These are phyloP conservation scores for Populus tremula DNA, from an alignment of 345 rosid species.

Conservation along the genomic window DNA sequence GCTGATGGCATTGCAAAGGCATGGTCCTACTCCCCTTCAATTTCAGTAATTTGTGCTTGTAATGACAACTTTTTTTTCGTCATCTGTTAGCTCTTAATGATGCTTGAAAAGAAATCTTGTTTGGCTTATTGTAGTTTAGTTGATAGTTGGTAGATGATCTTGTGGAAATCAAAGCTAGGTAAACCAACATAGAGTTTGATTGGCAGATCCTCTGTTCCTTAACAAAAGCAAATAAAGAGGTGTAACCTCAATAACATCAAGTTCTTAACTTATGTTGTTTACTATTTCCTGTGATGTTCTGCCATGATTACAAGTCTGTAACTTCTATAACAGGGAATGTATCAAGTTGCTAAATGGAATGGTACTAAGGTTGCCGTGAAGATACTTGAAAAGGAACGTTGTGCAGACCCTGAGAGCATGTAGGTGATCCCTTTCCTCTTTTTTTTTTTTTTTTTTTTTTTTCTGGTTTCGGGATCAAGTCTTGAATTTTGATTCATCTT, in stretches of 20 bases:
- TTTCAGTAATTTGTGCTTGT: background rate
- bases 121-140: background rate
- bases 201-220: background rate
- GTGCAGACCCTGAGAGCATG: slow-evolving; percentile 65
- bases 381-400: slow-evolving; percentile 78
- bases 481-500: slow-evolving; percentile 6
- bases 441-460: background rate
- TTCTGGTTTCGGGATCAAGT: slow-evolving; percentile 6
- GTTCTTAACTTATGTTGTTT: background rate
- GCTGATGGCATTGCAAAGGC: slow-evolving; percentile 82
- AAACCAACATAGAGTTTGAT: background rate
- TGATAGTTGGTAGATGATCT: background rate
- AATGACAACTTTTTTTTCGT: background rate
- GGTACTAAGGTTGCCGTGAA: slow-evolving; percentile 90
- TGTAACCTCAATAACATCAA: background rate
- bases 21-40: slow-evolving; percentile 18
- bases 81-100: background rate
- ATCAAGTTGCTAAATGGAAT: slow-evolving; percentile 99
- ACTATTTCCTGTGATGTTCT: background rate
- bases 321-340: slow-evolving; percentile 57
- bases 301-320: background rate
- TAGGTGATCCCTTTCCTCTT: slow-evolving; percentile 29
- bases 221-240: background rate
- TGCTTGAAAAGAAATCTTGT: background rate
- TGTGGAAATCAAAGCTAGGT: background rate